Percentiles rank a stretch among this genome's conserved stretches.
These are phyloP conservation scores for Medicago lupulina DNA, from an alignment of 306 rosid genomes.

Conservation along the genomic window DNA sequence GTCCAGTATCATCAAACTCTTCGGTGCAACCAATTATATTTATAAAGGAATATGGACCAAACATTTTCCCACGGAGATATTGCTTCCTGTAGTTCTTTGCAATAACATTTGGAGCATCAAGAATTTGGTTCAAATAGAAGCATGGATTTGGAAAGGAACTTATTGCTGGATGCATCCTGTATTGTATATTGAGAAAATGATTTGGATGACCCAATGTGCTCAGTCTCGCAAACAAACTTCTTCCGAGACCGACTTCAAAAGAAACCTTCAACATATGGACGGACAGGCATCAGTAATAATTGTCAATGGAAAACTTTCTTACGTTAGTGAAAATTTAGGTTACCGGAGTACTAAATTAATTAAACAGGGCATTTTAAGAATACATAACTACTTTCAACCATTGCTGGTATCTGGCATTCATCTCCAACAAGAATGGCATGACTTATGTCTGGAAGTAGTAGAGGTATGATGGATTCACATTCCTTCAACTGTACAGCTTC, in stretches of 20 bases:
- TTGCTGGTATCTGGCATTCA: slow-evolving; percentile 76
- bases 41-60: slow-evolving; percentile 75
- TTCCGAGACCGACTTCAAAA: slow-evolving; percentile 61
- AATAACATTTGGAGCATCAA: slow-evolving; percentile 58
- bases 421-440: slow-evolving; percentile 81
- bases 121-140: slow-evolving; percentile 57
- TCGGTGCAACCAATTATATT: slow-evolving; percentile 67
- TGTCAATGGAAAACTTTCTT: background rate
- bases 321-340: background rate
- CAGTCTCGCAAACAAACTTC: slow-evolving; percentile 77
- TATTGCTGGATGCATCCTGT: slow-evolving; percentile 84
- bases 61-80: slow-evolving; percentile 65
- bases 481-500: slow-evolving; percentile 84
- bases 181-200: slow-evolving; percentile 68
- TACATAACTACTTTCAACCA: slow-evolving; percentile 63
- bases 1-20: slow-evolving; percentile 70
- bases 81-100: slow-evolving; percentile 46
- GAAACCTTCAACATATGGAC: slow-evolving; percentile 52
- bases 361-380: background rate
- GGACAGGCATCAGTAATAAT: slow-evolving; percentile 10
- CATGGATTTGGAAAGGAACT: slow-evolving; percentile 69
- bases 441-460: slow-evolving; percentile 59
- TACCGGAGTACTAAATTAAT: background rate
- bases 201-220: slow-evolving; percentile 51
- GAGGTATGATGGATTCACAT: slow-evolving; percentile 74